phyloP scores from a whole-genome alignment of 352 stramenopile species.

The Globisporangium heterothallicum region DNA sequence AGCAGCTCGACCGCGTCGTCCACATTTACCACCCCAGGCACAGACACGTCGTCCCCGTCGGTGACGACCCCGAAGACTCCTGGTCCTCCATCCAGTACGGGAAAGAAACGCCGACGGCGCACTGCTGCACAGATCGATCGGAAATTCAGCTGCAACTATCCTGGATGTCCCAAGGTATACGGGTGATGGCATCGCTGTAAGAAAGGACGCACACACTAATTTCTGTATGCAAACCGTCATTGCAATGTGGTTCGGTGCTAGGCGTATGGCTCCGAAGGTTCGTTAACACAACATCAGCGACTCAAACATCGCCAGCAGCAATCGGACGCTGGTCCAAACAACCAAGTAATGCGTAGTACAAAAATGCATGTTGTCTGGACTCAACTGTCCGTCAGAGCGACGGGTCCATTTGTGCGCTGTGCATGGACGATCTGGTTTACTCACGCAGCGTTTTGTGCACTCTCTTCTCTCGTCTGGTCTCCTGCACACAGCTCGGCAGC shows the following conservation, averaged over 20 bases:
- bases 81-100: slow-evolving; percentile 30
- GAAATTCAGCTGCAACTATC: slow-evolving; percentile 64
- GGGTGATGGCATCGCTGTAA: too few relatives aligned
- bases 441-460: too few relatives aligned
- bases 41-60: slow-evolving; percentile 11
- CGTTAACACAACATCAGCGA: slow-evolving; percentile 72
- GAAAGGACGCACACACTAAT: too few relatives aligned
- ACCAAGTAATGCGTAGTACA: too few relatives aligned
- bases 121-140: slow-evolving; percentile 78
- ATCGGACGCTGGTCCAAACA: slow-evolving; percentile 23
- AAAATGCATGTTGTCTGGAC: too few relatives aligned
- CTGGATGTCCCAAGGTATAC: slow-evolving; percentile 66
- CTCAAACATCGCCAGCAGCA: slow-evolving; percentile 60
- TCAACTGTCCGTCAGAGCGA: too few relatives aligned
- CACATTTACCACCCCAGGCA: slow-evolving; percentile 10
- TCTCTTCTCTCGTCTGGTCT: not conserved
- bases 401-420: too few relatives aligned
- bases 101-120: slow-evolving; percentile 69
- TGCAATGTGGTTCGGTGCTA: slow-evolving; percentile 9
- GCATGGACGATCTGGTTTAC: too few relatives aligned
- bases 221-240: not conserved
- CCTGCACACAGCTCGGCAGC: slow-evolving; percentile 20
- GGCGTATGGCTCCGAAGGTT: slow-evolving; percentile 79
- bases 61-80: slow-evolving; percentile 23
- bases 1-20: slow-evolving; percentile 19